These are phyloP conservation scores for Pseudocercospora macadamiae DNA, from an alignment of 2,329 filamentous ascomycete species.

Conservation along the genomic window DNA sequence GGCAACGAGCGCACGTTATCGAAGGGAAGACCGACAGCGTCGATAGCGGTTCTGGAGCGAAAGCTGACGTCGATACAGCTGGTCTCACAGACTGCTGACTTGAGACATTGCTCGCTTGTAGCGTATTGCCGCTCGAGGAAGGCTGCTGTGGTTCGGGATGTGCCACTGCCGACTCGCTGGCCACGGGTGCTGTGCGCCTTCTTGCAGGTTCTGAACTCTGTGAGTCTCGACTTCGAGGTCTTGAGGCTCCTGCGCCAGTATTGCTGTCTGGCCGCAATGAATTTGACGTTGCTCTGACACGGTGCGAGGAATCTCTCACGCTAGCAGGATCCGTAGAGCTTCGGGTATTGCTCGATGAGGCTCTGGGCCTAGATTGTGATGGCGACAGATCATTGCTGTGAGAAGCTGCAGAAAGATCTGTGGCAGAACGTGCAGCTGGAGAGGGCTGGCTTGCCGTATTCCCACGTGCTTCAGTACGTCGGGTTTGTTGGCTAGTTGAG, in stretches of 20 bases:
- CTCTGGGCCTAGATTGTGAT: slow-evolving; percentile 33
- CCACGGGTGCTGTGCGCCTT: slow-evolving; percentile 6
- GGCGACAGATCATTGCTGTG: slow-evolving; percentile 27
- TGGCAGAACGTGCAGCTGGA: slow-evolving; percentile 65
- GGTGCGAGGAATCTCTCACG: slow-evolving; percentile 23
- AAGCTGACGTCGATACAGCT: slow-evolving; percentile 30
- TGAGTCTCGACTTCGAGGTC: slow-evolving; percentile 15
- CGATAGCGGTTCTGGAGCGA: slow-evolving; percentile 47
- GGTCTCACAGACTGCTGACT: slow-evolving; percentile 22
- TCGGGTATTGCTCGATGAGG: slow-evolving; percentile 48
- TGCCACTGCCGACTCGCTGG: background rate
- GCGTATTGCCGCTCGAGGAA: slow-evolving; percentile 21
- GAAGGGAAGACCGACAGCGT: slow-evolving; percentile 52
- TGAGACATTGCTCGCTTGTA: slow-evolving; percentile 13
- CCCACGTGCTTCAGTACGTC: slow-evolving; percentile 44
- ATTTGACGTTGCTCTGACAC: slow-evolving; percentile 25
- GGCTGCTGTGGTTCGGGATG: slow-evolving; percentile 3
- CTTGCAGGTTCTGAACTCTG: slow-evolving; percentile 6
- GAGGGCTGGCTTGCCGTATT: slow-evolving; percentile 41
- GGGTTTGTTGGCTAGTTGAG: slow-evolving; percentile 34
- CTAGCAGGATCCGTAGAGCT: slow-evolving; percentile 45
- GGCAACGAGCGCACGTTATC: slow-evolving; percentile 75
- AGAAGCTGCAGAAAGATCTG: slow-evolving; percentile 57
- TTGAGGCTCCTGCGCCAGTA: background rate
- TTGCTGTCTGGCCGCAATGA: slow-evolving; percentile 12